These are phyloP conservation scores for Aspergillus glaucus DNA, from an alignment of 2,329 filamentous ascomycete species.

Conservation along the genomic window DNA sequence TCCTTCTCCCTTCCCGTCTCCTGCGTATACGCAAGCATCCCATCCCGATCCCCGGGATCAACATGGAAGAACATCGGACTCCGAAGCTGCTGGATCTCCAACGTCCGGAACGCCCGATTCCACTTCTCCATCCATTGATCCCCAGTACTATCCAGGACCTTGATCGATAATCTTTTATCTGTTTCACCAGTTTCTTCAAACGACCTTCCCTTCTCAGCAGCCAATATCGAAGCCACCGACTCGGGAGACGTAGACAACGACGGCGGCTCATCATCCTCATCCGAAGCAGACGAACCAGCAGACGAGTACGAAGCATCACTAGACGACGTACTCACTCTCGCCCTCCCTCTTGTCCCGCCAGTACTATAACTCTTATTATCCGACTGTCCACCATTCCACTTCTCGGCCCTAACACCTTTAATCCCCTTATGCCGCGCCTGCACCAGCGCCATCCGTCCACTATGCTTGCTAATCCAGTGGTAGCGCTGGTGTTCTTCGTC, in stretches of 20 bases:
- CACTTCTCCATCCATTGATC: constrained; percentile 64
- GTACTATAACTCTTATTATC: neutral
- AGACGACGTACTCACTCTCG: neutral
- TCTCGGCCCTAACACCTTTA: constrained; percentile 22
- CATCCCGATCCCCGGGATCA: constrained; percentile 69
- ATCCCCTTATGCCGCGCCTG: constrained; percentile 22
- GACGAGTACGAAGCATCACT: neutral
- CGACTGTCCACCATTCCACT: constrained; percentile 11
- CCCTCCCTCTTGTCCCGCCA: neutral
- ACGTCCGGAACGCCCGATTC: constrained; percentile 61
- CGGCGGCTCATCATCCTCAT: neutral
- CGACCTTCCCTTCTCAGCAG: neutral
- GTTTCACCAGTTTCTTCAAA: neutral
- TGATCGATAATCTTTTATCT: constrained; percentile 4
- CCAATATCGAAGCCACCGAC: neutral
- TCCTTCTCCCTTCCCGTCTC: constrained; percentile 56
- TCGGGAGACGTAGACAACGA: neutral
- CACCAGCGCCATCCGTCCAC: constrained; percentile 49
- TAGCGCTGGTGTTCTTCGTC: constrained; percentile 78
- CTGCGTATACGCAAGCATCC: constrained; percentile 63
- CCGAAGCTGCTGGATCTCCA: constrained; percentile 65
- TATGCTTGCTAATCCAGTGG: constrained; percentile 66
- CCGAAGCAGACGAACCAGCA: neutral
- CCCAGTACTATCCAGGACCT: constrained; percentile 62
- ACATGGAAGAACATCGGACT: constrained; percentile 81